A percentile compares a stretch with the other conserved stretches of the same genome.
Evolutionary conservation across 768 basidiomycete genomes (phyloP).

Genomic region (Porpolomopsis calyptriformis): DNA sequence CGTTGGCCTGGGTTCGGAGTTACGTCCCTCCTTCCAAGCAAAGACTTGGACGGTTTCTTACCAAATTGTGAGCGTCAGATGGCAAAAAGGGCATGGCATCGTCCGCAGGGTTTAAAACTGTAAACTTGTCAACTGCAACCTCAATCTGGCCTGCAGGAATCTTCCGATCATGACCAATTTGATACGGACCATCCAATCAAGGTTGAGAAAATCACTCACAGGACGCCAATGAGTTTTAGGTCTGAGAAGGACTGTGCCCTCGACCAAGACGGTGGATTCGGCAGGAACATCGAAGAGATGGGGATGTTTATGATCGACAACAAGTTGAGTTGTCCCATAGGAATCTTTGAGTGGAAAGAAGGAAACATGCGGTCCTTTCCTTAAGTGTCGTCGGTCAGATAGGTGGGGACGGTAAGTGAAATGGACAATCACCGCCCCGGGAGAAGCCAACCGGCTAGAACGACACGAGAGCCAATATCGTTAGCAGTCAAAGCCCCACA

Average conservation of each 20-base stretch:
- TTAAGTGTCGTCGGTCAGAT: constrained; percentile 33
- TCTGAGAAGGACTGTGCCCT: constrained; percentile 60
- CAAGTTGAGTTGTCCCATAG: constrained; percentile 68
- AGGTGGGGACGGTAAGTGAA: constrained; percentile 22
- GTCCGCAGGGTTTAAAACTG: constrained; percentile 71
- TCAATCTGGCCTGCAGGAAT: constrained; percentile 68
- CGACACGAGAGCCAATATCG: constrained; percentile 48
- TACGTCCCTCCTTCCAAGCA: constrained; percentile 6
- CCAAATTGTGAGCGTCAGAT: constrained; percentile 64
- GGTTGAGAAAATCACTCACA: constrained; percentile 29
- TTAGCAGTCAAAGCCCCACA: constrained; percentile 46
- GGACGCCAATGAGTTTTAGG: constrained; percentile 52
- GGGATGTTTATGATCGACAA: constrained; percentile 39
- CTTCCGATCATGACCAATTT: constrained; percentile 23
- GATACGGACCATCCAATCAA: constrained; percentile 2
- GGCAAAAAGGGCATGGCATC: constrained; percentile 73
- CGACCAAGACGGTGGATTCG: constrained; percentile 68
- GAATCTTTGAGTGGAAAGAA: constrained; percentile 84
- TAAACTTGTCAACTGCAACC: constrained; percentile 58
- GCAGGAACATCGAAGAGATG: constrained; percentile 42
- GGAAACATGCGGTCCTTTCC: constrained; percentile 61
- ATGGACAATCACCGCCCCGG: constrained; percentile 58
- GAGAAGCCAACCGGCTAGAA: constrained; percentile 75
- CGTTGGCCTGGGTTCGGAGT: constrained; percentile 50
- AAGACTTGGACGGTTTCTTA: constrained; percentile 26